Conservation (phyloP, 2,329 filamentous ascomycete genomes). For the Lojkania enalia region DNA sequence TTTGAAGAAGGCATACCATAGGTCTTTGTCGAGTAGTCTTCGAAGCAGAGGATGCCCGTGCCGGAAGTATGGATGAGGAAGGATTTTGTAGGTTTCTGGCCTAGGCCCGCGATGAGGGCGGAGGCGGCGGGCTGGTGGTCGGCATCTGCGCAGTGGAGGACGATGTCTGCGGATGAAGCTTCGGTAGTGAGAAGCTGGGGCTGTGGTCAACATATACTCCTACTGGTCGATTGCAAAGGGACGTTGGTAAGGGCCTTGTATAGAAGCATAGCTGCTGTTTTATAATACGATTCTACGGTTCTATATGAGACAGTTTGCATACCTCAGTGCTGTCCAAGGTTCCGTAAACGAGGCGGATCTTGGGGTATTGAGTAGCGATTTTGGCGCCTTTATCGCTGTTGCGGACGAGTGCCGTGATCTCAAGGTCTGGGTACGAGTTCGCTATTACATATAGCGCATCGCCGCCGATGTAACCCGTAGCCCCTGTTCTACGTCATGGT, state of each 20-base stretch:
- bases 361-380: conserved; percentile 52
- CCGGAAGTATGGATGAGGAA: conserved; percentile 60
- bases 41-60: conserved; percentile 58
- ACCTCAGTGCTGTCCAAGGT: conserved; percentile 51
- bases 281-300: too few species aligned
- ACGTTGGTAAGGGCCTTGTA: too few species aligned
- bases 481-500: conserved; percentile 10
- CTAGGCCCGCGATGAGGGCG: conserved; percentile 56
- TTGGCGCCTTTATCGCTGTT: conserved; percentile 53
- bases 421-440: conserved; percentile 53
- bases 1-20: conserved; percentile 54
- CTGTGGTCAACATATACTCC: too few species aligned
- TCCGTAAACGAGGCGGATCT: conserved; percentile 56
- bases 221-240: too few species aligned
- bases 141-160: conserved; percentile 34
- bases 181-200: conserved; percentile 52
- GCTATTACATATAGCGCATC: conserved; percentile 33
- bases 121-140: conserved; percentile 24
- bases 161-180: conserved; percentile 53
- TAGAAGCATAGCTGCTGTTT: too few species aligned
- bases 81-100: conserved; percentile 48
- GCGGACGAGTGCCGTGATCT: conserved; percentile 55
- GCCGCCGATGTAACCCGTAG: conserved; percentile 17
- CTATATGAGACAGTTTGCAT: too few species aligned
- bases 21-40: conserved; percentile 50